phyloP scores from a whole-genome alignment of 352 stramenopile genomes.

The Globisporangium rhizosaccharum region DNA sequence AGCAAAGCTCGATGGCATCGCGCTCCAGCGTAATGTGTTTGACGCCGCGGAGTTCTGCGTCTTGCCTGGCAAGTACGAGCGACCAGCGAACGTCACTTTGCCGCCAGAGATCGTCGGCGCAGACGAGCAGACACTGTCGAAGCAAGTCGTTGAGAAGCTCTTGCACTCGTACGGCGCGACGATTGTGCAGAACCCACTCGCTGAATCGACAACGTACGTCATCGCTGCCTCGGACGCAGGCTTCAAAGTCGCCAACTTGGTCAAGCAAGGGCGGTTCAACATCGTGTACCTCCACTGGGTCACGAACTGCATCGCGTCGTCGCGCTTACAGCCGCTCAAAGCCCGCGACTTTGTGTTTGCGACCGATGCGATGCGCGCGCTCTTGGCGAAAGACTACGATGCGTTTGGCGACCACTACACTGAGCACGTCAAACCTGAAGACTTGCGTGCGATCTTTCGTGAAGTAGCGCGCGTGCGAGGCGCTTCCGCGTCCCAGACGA shows the following conservation, averaged over 20 bases:
- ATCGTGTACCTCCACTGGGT: slow-evolving; percentile 67
- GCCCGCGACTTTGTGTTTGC: slow-evolving; percentile 68
- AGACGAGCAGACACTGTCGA: slow-evolving; percentile 30
- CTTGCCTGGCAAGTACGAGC: slow-evolving; percentile 67
- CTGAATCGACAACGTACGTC: slow-evolving; percentile 56
- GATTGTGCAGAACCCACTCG: slow-evolving; percentile 76
- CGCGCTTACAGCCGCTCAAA: slow-evolving; percentile 31
- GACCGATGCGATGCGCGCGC: slow-evolving; percentile 40
- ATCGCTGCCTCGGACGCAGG: slow-evolving; percentile 53
- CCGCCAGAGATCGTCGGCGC: slow-evolving; percentile 29
- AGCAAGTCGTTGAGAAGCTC: slow-evolving; percentile 73
- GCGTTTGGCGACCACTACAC: slow-evolving; percentile 72
- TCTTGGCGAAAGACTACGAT: slow-evolving; percentile 70
- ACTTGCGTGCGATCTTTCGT: slow-evolving; percentile 46
- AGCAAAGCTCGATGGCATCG: slow-evolving; percentile 51
- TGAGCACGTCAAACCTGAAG: slow-evolving; percentile 34
- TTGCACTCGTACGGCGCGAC: slow-evolving; percentile 58
- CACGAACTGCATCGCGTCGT: slow-evolving; percentile 30
- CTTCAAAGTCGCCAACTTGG: slow-evolving; percentile 77
- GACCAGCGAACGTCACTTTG: slow-evolving; percentile 13
- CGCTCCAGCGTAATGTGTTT: slow-evolving; percentile 57
- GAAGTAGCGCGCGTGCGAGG: slow-evolving; percentile 21
- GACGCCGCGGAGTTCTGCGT: slow-evolving; percentile 72
- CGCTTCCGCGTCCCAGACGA: too few relatives aligned
- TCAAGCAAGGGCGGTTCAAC: slow-evolving; percentile 76